A percentile compares a stretch with the other conserved stretches of the same genome.
Conservation (phyloP, 345 rosid genomes). For the Angophora floribunda region DNA sequence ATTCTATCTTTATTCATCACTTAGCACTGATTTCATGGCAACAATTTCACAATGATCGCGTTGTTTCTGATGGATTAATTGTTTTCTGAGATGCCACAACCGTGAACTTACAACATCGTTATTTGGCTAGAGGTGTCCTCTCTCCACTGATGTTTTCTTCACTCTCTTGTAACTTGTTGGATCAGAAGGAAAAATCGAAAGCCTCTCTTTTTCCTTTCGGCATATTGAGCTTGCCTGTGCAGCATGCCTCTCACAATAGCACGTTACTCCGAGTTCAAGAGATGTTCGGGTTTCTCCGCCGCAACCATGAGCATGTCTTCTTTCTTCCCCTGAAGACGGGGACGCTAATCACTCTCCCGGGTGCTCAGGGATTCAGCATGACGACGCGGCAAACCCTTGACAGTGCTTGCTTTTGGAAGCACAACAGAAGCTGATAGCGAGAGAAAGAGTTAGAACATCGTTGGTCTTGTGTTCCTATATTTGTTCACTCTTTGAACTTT, state of each 20-base stretch:
- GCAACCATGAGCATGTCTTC: neutral
- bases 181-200: neutral
- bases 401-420: neutral
- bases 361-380: neutral
- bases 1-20: neutral
- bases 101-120: neutral
- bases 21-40: neutral
- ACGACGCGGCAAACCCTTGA: neutral
- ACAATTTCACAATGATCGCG: neutral
- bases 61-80: neutral
- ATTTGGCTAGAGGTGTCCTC: neutral
- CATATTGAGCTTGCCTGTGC: neutral
- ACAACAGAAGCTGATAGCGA: neutral
- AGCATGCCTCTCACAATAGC: neutral
- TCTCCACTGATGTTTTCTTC: neutral
- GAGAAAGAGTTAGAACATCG: neutral
- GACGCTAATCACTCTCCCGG: neutral
- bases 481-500: neutral
- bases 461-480: neutral
- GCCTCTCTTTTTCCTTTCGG: neutral
- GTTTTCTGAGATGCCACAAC: neutral
- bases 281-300: neutral
- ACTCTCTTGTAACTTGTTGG: neutral
- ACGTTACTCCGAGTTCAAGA: neutral
- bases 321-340: neutral